Percentiles rank a stretch among this genome's conserved stretches.
Evolutionary conservation across 139 green algal species (phyloP).

Genomic region (Tetraselmis striata): DNA sequence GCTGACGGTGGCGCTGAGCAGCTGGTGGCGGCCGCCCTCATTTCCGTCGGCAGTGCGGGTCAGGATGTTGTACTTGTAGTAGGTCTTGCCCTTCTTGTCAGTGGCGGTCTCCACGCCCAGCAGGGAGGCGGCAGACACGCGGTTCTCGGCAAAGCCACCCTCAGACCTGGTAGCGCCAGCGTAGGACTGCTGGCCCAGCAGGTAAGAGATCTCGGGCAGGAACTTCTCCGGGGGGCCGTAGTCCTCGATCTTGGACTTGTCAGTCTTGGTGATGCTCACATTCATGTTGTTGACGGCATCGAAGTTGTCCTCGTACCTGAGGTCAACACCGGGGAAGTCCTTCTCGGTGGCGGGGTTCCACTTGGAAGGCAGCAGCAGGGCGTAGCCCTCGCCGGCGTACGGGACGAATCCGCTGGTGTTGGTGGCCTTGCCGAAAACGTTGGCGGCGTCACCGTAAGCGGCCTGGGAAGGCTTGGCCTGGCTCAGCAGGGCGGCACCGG

Average conservation of each 20-base stretch:
- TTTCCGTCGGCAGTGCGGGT: slow-evolving; percentile 74
- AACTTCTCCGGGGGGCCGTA: slow-evolving; percentile 82
- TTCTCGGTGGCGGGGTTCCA: slow-evolving; percentile 93
- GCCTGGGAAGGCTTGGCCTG: slow-evolving; percentile 49
- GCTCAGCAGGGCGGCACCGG: slow-evolving; percentile 47
- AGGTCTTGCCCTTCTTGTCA: slow-evolving; percentile 92
- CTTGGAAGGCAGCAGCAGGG: slow-evolving; percentile 85
- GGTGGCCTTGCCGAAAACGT: slow-evolving; percentile 69
- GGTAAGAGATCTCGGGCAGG: slow-evolving; percentile 67
- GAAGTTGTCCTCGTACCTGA: slow-evolving; percentile 93
- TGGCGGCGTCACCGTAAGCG: slow-evolving; percentile 81
- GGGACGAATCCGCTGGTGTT: slow-evolving; percentile 67
- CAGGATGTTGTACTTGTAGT: slow-evolving; percentile 73
- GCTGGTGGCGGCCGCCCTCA: slow-evolving; percentile 93
- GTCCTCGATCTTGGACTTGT: slow-evolving; percentile 75
- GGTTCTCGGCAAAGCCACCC: slow-evolving; percentile 87
- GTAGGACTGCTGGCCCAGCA: slow-evolving; percentile 78
- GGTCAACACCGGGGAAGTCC: slow-evolving; percentile 64
- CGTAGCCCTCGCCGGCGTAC: slow-evolving; percentile 89
- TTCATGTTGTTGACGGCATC: slow-evolving; percentile 86
- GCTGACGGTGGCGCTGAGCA: slow-evolving; percentile 82
- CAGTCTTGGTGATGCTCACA: slow-evolving; percentile 62
- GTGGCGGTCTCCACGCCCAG: slow-evolving; percentile 68
- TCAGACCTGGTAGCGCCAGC: slow-evolving; percentile 79
- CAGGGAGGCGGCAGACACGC: slow-evolving; percentile 71